Conservation (phyloP, 2,329 filamentous ascomycete species). For the Pseudocercospora crystallina region DNA sequence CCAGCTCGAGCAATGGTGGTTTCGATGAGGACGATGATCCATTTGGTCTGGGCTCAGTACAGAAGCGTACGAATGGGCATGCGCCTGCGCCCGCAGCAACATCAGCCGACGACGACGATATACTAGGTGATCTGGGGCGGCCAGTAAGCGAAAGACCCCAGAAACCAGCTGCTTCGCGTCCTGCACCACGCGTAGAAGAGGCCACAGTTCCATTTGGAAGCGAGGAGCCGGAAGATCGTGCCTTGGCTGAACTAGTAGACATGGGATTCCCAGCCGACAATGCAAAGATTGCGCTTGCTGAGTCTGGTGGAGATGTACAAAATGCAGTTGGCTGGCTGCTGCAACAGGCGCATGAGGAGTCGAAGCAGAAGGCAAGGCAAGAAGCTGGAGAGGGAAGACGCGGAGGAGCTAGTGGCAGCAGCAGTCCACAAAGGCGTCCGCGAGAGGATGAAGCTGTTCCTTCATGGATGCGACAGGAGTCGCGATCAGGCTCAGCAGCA, state of each 20-base stretch:
- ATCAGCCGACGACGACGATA: constrained; percentile 52
- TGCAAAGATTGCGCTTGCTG: constrained; percentile 73
- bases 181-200: constrained; percentile 4
- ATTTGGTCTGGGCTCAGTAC: constrained; percentile 66
- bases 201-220: constrained; percentile 7
- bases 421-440: constrained; percentile 25
- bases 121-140: constrained; percentile 60
- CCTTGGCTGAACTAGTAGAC: constrained; percentile 84
- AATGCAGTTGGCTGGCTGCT: constrained; percentile 85
- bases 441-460: constrained; percentile 47
- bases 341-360: constrained; percentile 84
- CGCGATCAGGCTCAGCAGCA: constrained; percentile 49
- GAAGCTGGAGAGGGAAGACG: constrained; percentile 26
- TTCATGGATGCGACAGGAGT: constrained; percentile 64
- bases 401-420: constrained; percentile 19
- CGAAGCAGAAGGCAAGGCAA: constrained; percentile 65
- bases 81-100: constrained; percentile 21
- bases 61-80: constrained; percentile 25
- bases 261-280: constrained; percentile 91
- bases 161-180: constrained; percentile 8
- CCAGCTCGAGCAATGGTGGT: constrained; percentile 3
- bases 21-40: constrained; percentile 74
- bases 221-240: constrained; percentile 56
- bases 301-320: constrained; percentile 81
- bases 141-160: constrained; percentile 54